Percentiles rank a stretch among this genome's conserved stretches.
These are phyloP conservation scores for Pythium scleroteichum DNA, from an alignment of 352 stramenopile genomes.

Conservation along the genomic window DNA sequence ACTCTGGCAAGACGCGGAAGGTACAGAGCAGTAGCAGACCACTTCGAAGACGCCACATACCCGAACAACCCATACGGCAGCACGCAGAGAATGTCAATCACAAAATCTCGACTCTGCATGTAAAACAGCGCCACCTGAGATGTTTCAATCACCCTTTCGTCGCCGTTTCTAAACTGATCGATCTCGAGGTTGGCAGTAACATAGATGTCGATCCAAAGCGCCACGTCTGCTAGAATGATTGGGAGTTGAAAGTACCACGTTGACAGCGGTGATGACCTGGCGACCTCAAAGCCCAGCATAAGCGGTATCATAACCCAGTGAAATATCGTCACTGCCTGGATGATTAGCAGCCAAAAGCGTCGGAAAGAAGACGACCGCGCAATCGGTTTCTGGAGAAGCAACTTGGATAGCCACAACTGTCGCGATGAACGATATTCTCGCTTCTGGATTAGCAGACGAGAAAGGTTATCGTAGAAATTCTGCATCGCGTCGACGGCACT, in stretches of 20 bases:
- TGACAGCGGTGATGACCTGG: background rate
- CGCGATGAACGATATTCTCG: constrained; percentile 8
- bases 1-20: constrained; percentile 36
- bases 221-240: constrained; percentile 35
- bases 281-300: constrained; percentile 39
- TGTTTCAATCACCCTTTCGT: constrained; percentile 33
- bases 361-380: constrained; percentile 33
- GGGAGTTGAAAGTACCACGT: constrained; percentile 20
- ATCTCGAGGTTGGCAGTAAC: constrained; percentile 45
- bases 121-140: constrained; percentile 27
- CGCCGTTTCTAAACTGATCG: constrained; percentile 21
- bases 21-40: constrained; percentile 24
- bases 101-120: constrained; percentile 40
- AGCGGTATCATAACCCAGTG: constrained; percentile 47
- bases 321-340: constrained; percentile 42
- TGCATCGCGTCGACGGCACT: constrained; percentile 22
- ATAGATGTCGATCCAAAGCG: constrained; percentile 48
- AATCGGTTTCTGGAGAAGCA: constrained; percentile 35
- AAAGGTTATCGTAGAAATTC: constrained; percentile 26
- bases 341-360: constrained; percentile 38
- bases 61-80: constrained; percentile 42
- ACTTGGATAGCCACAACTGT: constrained; percentile 12
- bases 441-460: constrained; percentile 20
- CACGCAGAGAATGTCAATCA: constrained; percentile 46
- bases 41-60: background rate